A percentile compares a stretch with the other conserved stretches of the same genome.
These are phyloP conservation scores for Sordariomycetes sp. DNA, from an alignment of 2,329 filamentous ascomycete genomes.

Conservation along the genomic window DNA sequence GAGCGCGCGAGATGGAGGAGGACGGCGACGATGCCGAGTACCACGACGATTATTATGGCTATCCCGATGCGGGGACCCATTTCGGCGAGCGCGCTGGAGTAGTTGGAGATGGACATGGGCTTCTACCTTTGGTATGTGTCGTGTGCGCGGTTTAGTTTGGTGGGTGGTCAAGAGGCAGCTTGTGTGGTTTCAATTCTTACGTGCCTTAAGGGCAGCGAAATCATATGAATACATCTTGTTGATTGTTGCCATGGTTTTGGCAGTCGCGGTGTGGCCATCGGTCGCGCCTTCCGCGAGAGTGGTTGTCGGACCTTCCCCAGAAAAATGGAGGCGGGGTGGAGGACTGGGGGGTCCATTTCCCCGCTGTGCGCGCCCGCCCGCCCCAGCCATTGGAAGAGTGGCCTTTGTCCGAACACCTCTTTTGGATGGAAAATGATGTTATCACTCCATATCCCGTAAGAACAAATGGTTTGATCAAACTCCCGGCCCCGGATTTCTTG, in stretches of 20 bases:
- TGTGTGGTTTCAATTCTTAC: not conserved
- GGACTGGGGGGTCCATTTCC: too few species aligned
- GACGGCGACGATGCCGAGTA: conserved; percentile 15
- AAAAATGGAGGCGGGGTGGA: not conserved
- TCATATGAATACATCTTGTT: not conserved
- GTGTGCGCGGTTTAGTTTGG: not conserved
- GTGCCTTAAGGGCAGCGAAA: too few species aligned
- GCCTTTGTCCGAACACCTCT: not conserved
- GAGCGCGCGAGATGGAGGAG: conserved; percentile 16
- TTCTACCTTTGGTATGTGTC: not conserved
- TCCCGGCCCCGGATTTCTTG: too few species aligned
- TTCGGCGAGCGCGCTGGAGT: conserved; percentile 9
- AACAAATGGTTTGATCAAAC: too few species aligned
- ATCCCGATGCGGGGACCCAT: conserved; percentile 15
- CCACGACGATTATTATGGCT: conserved; percentile 16
- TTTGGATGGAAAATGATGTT: not conserved
- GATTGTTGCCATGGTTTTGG: not conserved
- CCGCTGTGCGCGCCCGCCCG: not conserved
- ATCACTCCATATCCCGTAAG: too few species aligned
- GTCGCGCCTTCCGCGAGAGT: too few species aligned
- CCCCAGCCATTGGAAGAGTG: not conserved
- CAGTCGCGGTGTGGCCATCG: not conserved
- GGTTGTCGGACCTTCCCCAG: not conserved
- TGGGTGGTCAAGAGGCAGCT: not conserved
- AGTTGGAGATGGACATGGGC: not conserved